Conservation (phyloP, 2,329 filamentous ascomycete genomes). For the Trichophyton verrucosum region DNA sequence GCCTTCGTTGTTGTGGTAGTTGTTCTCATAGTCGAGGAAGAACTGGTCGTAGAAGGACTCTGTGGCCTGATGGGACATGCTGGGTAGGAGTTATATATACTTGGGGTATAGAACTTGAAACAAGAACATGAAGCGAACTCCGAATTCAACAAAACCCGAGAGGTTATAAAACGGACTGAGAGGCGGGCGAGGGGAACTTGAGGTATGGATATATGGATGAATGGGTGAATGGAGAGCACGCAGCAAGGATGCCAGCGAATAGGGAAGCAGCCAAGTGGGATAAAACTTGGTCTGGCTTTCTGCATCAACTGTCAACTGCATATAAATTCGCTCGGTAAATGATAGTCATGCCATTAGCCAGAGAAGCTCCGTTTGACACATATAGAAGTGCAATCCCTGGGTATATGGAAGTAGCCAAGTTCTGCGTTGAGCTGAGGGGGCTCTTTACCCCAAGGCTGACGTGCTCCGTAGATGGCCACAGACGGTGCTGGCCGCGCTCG, state of each 20-base stretch:
- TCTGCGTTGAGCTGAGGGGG: no score
- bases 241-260: not conserved
- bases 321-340: not conserved
- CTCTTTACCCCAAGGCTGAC: no score
- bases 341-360: no score
- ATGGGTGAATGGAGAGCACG: not conserved
- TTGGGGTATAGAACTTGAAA: no score
- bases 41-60: not conserved
- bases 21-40: conserved; percentile 11
- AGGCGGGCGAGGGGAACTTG: not conserved
- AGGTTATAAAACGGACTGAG: not conserved
- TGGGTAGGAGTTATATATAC: no score
- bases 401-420: no score
- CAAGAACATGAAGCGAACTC: no score
- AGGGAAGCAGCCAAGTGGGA: not conserved
- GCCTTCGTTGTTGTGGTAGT: conserved; percentile 8
- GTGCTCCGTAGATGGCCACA: no score
- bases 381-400: no score
- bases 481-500: no score
- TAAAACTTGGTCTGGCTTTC: not conserved
- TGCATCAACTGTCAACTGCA: not conserved
- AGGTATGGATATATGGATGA: not conserved
- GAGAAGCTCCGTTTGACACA: no score
- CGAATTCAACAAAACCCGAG: no score
- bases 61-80: not conserved